phyloP scores from a whole-genome alignment of 306 rosid species.

The Notholithocarpus densiflorus region DNA sequence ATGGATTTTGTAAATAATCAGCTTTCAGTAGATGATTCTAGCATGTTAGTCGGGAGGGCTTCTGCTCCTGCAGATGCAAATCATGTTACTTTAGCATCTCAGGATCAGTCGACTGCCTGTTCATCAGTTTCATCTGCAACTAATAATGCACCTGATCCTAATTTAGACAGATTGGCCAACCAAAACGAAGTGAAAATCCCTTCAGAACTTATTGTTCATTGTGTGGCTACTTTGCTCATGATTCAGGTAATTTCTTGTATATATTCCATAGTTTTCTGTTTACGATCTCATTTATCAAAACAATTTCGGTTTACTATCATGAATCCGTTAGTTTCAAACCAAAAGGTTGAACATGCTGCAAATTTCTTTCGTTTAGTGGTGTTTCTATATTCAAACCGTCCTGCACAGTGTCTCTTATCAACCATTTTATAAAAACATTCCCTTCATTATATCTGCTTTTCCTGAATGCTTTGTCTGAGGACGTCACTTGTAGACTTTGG shows the following conservation, averaged over 20 bases:
- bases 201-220: constrained; percentile 75
- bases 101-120: constrained; percentile 48
- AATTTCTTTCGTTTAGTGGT: neutral
- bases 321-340: neutral
- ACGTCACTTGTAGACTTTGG: neutral
- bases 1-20: constrained; percentile 59
- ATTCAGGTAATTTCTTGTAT: constrained; percentile 60
- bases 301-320: too few relatives aligned
- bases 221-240: constrained; percentile 80
- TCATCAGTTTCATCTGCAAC: constrained; percentile 35
- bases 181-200: constrained; percentile 65
- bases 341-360: neutral
- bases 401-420: neutral
- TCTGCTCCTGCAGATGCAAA: constrained; percentile 41
- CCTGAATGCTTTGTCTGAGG: neutral
- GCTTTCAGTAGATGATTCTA: constrained; percentile 58
- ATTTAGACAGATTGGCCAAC: constrained; percentile 39
- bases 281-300: neutral
- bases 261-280: neutral
- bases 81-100: constrained; percentile 38
- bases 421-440: neutral
- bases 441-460: neutral
- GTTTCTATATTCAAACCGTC: neutral
- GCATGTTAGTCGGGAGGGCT: constrained; percentile 37
- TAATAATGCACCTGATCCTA: constrained; percentile 43